Evolutionary conservation across 2,329 filamentous ascomycete species (phyloP).

Genomic region (Karstenula rhodostoma): DNA sequence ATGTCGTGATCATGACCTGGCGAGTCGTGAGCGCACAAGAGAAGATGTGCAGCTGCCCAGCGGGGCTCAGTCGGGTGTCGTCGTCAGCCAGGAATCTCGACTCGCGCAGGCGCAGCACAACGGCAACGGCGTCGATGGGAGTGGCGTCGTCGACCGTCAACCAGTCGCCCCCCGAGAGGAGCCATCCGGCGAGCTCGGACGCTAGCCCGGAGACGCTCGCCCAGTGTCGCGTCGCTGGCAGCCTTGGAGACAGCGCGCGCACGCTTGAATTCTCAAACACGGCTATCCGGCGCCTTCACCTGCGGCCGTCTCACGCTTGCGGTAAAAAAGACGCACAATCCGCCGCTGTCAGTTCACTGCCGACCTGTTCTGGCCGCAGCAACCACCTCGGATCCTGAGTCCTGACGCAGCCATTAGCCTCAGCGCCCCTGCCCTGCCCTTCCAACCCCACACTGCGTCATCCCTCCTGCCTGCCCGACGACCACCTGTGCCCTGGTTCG

Average conservation of each 20-base stretch:
- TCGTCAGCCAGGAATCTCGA: slow-evolving; percentile 20
- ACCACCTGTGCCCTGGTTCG: slow-evolving; percentile 25
- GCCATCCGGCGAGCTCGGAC: slow-evolving; percentile 32
- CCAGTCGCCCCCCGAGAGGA: slow-evolving; percentile 32
- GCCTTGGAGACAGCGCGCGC: slow-evolving; percentile 26
- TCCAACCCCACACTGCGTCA: slow-evolving; percentile 37
- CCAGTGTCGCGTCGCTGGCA: too few relatives aligned
- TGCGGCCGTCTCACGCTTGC: neutral
- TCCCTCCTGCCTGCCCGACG: slow-evolving; percentile 35
- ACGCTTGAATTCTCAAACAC: slow-evolving; percentile 25
- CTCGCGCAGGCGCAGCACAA: neutral
- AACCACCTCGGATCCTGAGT: neutral
- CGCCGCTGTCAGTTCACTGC: neutral
- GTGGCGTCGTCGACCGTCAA: neutral
- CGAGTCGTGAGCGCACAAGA: neutral
- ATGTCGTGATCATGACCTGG: slow-evolving; percentile 17
- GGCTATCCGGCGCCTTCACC: slow-evolving; percentile 22
- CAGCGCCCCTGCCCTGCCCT: neutral
- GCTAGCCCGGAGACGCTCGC: slow-evolving; percentile 25
- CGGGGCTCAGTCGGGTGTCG: slow-evolving; percentile 22
- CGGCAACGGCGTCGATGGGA: slow-evolving; percentile 1
- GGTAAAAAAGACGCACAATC: neutral
- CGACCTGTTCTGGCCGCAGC: neutral
- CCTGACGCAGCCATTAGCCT: slow-evolving; percentile 9
- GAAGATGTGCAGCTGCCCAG: slow-evolving; percentile 14